These are phyloP conservation scores for Penicillium sclerotiorum DNA, from an alignment of 2,329 filamentous ascomycete species.

Conservation along the genomic window DNA sequence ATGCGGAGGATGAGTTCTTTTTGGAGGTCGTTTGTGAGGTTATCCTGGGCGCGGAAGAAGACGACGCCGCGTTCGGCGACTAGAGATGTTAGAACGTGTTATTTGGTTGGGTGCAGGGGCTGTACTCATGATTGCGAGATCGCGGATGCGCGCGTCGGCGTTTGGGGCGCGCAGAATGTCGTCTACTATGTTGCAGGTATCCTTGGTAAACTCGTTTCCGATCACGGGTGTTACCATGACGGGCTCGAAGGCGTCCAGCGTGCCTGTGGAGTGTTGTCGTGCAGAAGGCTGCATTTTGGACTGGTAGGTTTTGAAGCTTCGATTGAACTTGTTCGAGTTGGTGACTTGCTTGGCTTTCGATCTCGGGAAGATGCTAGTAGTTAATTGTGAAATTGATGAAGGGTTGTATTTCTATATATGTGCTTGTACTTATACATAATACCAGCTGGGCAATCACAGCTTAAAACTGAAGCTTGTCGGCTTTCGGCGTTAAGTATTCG, in stretches of 20 bases:
- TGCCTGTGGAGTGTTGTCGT: constrained; percentile 11
- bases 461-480: background rate
- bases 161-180: constrained; percentile 24
- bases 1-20: constrained; percentile 54
- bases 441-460: background rate
- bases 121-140: constrained; percentile 31
- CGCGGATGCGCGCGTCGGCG: constrained; percentile 28
- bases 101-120: too few relatives aligned
- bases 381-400: background rate
- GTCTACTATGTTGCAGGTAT: constrained; percentile 15
- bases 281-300: constrained; percentile 5
- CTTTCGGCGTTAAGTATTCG: constrained; percentile 1
- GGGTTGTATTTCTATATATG: background rate
- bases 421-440: background rate
- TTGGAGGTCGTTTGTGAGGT: constrained; percentile 51
- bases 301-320: background rate
- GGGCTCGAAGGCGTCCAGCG: constrained; percentile 12
- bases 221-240: constrained; percentile 18
- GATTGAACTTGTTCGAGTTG: background rate
- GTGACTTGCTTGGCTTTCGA: background rate
- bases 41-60: constrained; percentile 54
- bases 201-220: constrained; percentile 17
- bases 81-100: constrained; percentile 12
- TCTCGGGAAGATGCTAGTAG: background rate
- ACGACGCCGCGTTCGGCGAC: constrained; percentile 55